These are phyloP conservation scores for Russula ochroleuca DNA, from an alignment of 768 basidiomycete genomes.

Conservation along the genomic window DNA sequence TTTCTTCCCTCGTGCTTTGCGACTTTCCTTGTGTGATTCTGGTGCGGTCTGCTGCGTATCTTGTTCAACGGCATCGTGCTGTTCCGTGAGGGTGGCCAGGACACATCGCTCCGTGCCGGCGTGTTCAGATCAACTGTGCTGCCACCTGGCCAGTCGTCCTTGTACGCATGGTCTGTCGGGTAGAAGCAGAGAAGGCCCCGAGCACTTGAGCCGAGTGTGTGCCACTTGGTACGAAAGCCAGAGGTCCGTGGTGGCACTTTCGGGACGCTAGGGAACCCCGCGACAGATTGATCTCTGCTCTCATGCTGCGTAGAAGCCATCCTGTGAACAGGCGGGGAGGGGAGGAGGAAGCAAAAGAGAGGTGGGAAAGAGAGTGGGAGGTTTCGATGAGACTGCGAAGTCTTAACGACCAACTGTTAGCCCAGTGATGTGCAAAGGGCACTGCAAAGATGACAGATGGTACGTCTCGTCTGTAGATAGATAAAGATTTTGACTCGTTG, in stretches of 20 bases:
- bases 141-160: neutral
- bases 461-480: neutral
- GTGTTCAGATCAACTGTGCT: neutral
- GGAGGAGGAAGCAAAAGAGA: neutral
- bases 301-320: neutral
- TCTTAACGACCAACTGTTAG: neutral
- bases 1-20: neutral
- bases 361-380: neutral
- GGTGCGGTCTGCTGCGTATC: neutral
- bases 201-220: conserved; percentile 10
- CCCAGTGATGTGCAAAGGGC: neutral
- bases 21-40: neutral
- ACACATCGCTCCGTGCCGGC: neutral
- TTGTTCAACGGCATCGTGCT: neutral
- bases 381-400: neutral
- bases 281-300: neutral
- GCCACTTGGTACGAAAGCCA: neutral
- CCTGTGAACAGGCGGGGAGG: neutral
- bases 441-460: conserved; percentile 2
- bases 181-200: conserved; percentile 12
- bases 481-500: neutral
- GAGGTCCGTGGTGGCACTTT: neutral
- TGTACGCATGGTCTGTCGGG: neutral
- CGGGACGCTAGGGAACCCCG: neutral
- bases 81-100: neutral